phyloP scores from a whole-genome alignment of 164 flowering plant genomes.

The Litsea cubeba region DNA sequence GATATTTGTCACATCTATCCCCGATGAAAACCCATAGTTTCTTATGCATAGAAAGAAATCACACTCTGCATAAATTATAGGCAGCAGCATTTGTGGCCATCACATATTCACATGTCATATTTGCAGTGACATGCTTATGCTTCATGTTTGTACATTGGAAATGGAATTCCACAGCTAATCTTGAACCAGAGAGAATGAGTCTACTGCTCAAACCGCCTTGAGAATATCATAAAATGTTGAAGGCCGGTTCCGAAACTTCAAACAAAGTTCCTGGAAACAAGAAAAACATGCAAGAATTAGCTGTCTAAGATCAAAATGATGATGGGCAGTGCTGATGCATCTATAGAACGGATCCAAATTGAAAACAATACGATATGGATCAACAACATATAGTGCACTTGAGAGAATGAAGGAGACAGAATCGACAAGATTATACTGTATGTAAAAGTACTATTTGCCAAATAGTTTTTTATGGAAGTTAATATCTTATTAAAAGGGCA shows the following conservation, averaged over 20 bases:
- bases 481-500: too few relatives aligned
- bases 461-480: too few relatives aligned
- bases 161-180: background rate
- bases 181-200: background rate
- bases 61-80: background rate
- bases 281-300: background rate
- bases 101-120: background rate
- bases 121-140: background rate
- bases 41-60: background rate
- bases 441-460: too few relatives aligned
- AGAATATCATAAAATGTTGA: slow-evolving; percentile 55
- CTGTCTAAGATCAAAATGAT: background rate
- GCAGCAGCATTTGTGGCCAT: background rate
- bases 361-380: too few relatives aligned
- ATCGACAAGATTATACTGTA: too few relatives aligned
- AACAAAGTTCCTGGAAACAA: slow-evolving; percentile 55
- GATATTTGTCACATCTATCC: background rate
- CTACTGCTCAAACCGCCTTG: slow-evolving; percentile 19
- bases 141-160: background rate
- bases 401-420: too few relatives aligned
- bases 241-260: slow-evolving; percentile 52
- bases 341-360: too few relatives aligned
- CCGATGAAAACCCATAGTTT: background rate
- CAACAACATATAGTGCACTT: too few relatives aligned
- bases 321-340: background rate